Evolutionary conservation across 164 flowering plant species (phyloP).

Genomic region (grape (Vitis vinifera)): DNA sequence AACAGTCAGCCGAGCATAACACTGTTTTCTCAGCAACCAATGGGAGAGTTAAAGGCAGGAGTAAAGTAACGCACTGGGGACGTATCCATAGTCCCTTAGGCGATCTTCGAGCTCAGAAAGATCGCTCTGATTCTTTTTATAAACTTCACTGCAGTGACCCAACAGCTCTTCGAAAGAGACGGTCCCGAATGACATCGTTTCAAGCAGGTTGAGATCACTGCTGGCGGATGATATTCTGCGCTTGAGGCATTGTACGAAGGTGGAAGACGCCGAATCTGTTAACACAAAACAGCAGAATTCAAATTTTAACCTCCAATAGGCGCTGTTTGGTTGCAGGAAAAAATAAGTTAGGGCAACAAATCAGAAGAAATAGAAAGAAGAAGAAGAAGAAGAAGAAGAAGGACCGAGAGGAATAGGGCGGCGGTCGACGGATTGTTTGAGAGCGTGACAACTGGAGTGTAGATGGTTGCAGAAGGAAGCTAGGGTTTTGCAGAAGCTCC

Average conservation of each 20-base stretch:
- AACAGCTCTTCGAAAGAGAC: constrained; percentile 89
- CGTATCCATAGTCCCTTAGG: constrained; percentile 45
- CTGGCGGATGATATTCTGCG: constrained; percentile 50
- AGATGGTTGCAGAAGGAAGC: constrained; percentile 72
- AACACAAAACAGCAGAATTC: background rate
- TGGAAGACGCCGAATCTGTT: constrained; percentile 79
- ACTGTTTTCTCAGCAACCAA: background rate
- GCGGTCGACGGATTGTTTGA: constrained; percentile 68
- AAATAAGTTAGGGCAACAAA: background rate
- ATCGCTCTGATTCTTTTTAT: constrained; percentile 55
- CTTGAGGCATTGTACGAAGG: constrained; percentile 63
- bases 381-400: background rate
- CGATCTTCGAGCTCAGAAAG: constrained; percentile 49
- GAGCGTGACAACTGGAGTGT: constrained; percentile 52
- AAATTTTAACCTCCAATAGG: background rate
- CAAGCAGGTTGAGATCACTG: constrained; percentile 65
- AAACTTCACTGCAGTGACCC: constrained; percentile 77
- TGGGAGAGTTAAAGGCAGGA: background rate
- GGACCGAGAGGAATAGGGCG: constrained; percentile 83
- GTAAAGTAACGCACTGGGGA: constrained; percentile 31
- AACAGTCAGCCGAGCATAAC: background rate
- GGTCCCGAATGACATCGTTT: constrained; percentile 77
- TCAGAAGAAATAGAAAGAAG: background rate
- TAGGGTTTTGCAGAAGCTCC: constrained; percentile 48
- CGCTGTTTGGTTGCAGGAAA: constrained; percentile 1